A percentile compares a stretch with the other conserved stretches of the same genome.
Conservation (phyloP, 345 rosid genomes). For the Cochlearia excelsa region DNA sequence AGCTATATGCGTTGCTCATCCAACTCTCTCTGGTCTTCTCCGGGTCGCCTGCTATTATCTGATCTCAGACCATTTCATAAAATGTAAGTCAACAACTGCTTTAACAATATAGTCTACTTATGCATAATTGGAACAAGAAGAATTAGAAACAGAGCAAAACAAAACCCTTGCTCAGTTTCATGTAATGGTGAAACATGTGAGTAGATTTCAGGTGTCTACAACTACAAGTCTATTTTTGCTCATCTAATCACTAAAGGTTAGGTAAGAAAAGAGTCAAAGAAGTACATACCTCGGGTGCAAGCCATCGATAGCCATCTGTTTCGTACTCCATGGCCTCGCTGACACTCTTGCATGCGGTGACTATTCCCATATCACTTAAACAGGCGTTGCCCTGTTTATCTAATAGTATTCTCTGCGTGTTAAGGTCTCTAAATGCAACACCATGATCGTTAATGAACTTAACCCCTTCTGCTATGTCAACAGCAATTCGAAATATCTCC, state of each 20-base stretch:
- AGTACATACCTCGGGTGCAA: constrained; percentile 88
- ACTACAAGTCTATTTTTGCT: neutral
- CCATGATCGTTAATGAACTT: constrained; percentile 81
- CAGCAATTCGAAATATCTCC: constrained; percentile 70
- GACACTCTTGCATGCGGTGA: constrained; percentile 76
- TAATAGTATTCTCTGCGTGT: constrained; percentile 74
- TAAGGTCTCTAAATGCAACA: constrained; percentile 79
- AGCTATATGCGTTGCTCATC: constrained; percentile 96
- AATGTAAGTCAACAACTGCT: constrained; percentile 15
- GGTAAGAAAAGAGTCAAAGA: constrained; percentile 20
- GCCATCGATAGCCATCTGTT: constrained; percentile 99
- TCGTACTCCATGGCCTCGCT: constrained; percentile 91
- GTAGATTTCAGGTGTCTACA: constrained; percentile 10
- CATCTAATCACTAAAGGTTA: constrained; percentile 6
- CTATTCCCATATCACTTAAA: constrained; percentile 84
- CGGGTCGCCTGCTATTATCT: constrained; percentile 95
- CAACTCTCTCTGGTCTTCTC: constrained; percentile 85
- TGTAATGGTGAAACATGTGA: constrained; percentile 38
- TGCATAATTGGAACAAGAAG: neutral
- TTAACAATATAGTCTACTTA: constrained; percentile 6
- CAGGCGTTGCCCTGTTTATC: constrained; percentile 85
- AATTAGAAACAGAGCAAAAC: constrained; percentile 8
- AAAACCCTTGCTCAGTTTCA: constrained; percentile 46
- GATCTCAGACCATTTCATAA: constrained; percentile 33
- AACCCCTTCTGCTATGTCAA: constrained; percentile 81